phyloP scores from a whole-genome alignment of 805 yeast species.

The Pichia deserticola region DNA sequence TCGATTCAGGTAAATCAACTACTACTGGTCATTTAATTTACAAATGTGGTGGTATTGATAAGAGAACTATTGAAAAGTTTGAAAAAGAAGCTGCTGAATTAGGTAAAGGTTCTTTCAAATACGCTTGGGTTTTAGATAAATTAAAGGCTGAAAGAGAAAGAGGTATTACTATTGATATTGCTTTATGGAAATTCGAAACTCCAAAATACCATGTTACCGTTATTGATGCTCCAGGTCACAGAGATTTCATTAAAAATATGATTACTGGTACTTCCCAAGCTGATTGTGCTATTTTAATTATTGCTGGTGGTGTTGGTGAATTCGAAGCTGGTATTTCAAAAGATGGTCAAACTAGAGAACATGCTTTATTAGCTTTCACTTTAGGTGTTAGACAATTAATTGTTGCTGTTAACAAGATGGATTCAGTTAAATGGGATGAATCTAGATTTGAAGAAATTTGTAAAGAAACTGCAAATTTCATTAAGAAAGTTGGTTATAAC shows the following conservation, averaged over 20 bases:
- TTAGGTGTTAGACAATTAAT: slow-evolving; percentile 82
- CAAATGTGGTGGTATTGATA: slow-evolving; percentile 99
- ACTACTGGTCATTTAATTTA: slow-evolving; percentile 98
- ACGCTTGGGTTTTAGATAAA: slow-evolving; percentile 98
- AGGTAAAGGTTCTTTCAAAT: slow-evolving; percentile 95
- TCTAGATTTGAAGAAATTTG: slow-evolving; percentile 69
- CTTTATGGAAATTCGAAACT: slow-evolving; percentile 90
- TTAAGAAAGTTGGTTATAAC: slow-evolving; percentile 81
- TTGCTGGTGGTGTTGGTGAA: slow-evolving; percentile 91
- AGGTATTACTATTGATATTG: slow-evolving; percentile 94
- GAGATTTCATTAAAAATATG: slow-evolving; percentile 95
- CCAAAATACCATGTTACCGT: slow-evolving; percentile 85
- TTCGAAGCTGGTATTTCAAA: slow-evolving; percentile 93
- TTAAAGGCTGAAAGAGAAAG: slow-evolving; percentile 94
- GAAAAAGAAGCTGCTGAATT: slow-evolving; percentile 97
- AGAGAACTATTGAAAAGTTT: slow-evolving; percentile 97
- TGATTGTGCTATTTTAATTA: slow-evolving; percentile 84
- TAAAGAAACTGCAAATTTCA: slow-evolving; percentile 72
- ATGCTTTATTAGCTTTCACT: slow-evolving; percentile 85
- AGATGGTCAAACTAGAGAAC: slow-evolving; percentile 95
- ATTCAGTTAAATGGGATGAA: slow-evolving; percentile 84
- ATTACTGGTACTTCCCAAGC: slow-evolving; percentile 94
- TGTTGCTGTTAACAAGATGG: slow-evolving; percentile 94
- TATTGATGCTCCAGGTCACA: slow-evolving; percentile 94
- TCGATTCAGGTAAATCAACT: slow-evolving; percentile 98